phyloP scores from a whole-genome alignment of 148 eudicot species.

The Linanthus parryae region DNA sequence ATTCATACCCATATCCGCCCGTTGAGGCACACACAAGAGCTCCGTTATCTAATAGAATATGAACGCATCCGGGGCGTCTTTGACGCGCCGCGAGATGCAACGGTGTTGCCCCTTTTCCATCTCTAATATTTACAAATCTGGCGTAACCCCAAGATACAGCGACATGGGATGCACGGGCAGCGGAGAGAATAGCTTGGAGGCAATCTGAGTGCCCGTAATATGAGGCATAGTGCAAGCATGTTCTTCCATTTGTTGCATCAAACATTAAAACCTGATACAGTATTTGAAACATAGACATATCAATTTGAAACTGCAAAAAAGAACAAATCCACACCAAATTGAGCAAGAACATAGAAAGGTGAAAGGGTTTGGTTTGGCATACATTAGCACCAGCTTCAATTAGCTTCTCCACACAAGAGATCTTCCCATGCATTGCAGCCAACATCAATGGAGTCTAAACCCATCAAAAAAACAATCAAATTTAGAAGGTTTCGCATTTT shows the following conservation, averaged over 20 bases:
- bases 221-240: constrained; percentile 96
- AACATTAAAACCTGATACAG: constrained; percentile 78
- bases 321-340: neutral
- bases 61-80: constrained; percentile 76
- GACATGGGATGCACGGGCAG: constrained; percentile 81
- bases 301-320: constrained; percentile 8
- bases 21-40: constrained; percentile 97
- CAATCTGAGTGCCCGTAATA: constrained; percentile 87
- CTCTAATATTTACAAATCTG: constrained; percentile 93
- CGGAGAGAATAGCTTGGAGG: constrained; percentile 64
- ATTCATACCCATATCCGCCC: constrained; percentile 74
- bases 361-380: constrained; percentile 18
- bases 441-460: constrained; percentile 90
- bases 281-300: constrained; percentile 3
- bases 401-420: constrained; percentile 70
- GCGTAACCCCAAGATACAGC: constrained; percentile 91
- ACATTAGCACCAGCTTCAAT: constrained; percentile 97
- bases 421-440: constrained; percentile 93
- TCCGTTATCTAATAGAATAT: constrained; percentile 71
- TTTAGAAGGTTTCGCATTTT: neutral
- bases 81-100: constrained; percentile 94
- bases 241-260: constrained; percentile 78
- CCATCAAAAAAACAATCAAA: neutral
- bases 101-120: constrained; percentile 92
- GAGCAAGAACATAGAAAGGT: neutral